These are phyloP conservation scores for Raffaelea albimanens DNA, from an alignment of 2,329 filamentous ascomycete species.

Conservation along the genomic window DNA sequence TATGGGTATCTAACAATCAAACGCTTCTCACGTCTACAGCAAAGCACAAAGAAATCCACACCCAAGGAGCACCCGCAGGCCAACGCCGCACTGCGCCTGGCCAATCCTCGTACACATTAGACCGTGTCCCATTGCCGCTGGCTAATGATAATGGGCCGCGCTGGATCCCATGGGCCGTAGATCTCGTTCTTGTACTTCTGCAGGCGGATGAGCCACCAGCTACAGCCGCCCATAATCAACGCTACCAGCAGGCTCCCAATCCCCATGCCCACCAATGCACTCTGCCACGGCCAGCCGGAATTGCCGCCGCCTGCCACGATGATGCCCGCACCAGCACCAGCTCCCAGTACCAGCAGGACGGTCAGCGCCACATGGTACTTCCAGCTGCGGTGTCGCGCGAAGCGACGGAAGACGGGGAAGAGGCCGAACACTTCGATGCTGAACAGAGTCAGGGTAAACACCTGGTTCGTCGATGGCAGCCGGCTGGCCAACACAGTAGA, in stretches of 20 bases:
- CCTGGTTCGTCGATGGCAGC: constrained; percentile 80
- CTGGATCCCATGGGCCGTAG: constrained; percentile 94
- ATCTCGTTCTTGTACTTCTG: constrained; percentile 99
- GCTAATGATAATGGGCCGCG: constrained; percentile 74
- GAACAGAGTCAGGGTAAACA: constrained; percentile 91
- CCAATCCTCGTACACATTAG: too few species aligned
- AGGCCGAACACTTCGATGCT: constrained; percentile 95
- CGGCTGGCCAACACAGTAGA: constrained; percentile 88
- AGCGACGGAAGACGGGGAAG: constrained; percentile 93
- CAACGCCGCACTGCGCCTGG: too few species aligned
- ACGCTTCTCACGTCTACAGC: too few species aligned
- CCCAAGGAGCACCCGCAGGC: too few species aligned
- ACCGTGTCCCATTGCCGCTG: constrained; percentile 44
- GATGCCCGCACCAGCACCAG: constrained; percentile 67
- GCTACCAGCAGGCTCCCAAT: constrained; percentile 66
- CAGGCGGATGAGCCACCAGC: constrained; percentile 94
- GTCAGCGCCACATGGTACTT: constrained; percentile 72
- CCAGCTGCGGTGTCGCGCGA: constrained; percentile 75
- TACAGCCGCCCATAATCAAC: constrained; percentile 82
- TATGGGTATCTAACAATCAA: too few species aligned
- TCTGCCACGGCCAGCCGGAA: constrained; percentile 38
- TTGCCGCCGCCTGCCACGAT: constrained; percentile 39
- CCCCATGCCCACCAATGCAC: constrained; percentile 60
- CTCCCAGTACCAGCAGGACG: constrained; percentile 63
- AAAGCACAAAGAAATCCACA: too few species aligned